phyloP scores from a whole-genome alignment of 2,329 filamentous ascomycete genomes.

The Fulvia fulva region DNA sequence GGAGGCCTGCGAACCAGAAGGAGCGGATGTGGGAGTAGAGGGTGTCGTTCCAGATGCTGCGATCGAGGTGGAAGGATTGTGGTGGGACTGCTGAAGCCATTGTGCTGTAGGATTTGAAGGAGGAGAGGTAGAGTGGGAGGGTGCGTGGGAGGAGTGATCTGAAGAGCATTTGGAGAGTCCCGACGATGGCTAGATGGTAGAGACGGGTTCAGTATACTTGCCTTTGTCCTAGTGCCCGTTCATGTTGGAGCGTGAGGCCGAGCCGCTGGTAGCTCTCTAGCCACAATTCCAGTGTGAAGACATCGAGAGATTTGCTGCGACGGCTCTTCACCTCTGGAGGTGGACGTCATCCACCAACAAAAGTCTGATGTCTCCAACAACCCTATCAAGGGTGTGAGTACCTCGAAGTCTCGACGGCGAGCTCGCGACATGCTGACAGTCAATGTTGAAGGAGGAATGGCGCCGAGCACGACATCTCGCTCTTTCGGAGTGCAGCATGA shows the following conservation, averaged over 20 bases:
- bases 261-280: background rate
- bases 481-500: background rate
- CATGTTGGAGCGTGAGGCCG: background rate
- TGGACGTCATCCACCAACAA: background rate
- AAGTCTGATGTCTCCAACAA: too few relatives aligned
- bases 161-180: background rate
- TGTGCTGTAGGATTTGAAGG: background rate
- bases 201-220: background rate
- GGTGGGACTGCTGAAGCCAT: slow-evolving; percentile 5
- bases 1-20: slow-evolving; percentile 39
- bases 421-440: background rate
- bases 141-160: background rate
- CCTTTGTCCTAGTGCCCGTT: background rate
- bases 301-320: too few relatives aligned
- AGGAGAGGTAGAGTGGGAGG: background rate
- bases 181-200: background rate
- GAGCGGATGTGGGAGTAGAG: slow-evolving; percentile 37
- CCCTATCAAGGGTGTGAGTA: too few relatives aligned
- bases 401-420: too few relatives aligned
- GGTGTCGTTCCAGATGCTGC: slow-evolving; percentile 37
- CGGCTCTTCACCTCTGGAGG: background rate
- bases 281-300: too few relatives aligned
- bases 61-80: slow-evolving; percentile 33
- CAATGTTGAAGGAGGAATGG: background rate
- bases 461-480: background rate